Base-by-base conservation (phyloP, 2,329 filamentous ascomycete species). In the Zarea fungicola region DNA sequence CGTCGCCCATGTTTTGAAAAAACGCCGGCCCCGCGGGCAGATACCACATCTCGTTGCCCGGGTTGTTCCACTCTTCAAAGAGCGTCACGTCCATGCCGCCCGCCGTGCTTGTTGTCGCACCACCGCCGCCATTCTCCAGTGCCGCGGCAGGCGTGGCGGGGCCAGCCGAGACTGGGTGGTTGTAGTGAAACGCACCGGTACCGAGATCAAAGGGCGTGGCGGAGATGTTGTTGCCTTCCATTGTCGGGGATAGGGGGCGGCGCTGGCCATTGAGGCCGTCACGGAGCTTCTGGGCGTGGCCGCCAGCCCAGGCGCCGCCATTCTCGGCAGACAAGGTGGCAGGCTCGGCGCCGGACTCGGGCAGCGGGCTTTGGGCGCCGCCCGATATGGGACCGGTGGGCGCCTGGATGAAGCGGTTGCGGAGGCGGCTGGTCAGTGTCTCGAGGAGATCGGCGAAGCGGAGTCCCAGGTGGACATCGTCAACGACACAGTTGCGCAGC, bases 401-500 rank as follows among this genome's bases (percentile, higher is more conserved):
- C 54, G 69, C 84, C 67, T 75, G 87, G 62, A 81, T 89, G 58
- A 93, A 89, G 6, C 86, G 79, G 56, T 84, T 83, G 47, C 87
- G 80, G 54, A 92, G 75, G 21, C 87, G 78, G 52, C 84, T 83
- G 0, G 86, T 90, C 34, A 93, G 70, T 1, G 84, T 87, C 59
- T 90, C 84, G n/a, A 92, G 78, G 41, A 92, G 77, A 59, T 91
- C 87, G 16, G 88, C 87, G 58, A 93, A 93, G 7, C 87, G 80
- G 51, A 87, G 89, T n/a, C 85, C 87, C 5, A 93, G 76, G 62
- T 93, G 88, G 7, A 92, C 87, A 56, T 93, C 88, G 60, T 93
- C 88, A 4, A 92, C 87, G 6, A 91, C 85, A 54, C 85, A 90
- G 56, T 81, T 86, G 16, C 85, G 80, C 29, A 93, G 75, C 1